phyloP scores from a whole-genome alignment of 169 alveolate species.

The Theileria annulata region DNA sequence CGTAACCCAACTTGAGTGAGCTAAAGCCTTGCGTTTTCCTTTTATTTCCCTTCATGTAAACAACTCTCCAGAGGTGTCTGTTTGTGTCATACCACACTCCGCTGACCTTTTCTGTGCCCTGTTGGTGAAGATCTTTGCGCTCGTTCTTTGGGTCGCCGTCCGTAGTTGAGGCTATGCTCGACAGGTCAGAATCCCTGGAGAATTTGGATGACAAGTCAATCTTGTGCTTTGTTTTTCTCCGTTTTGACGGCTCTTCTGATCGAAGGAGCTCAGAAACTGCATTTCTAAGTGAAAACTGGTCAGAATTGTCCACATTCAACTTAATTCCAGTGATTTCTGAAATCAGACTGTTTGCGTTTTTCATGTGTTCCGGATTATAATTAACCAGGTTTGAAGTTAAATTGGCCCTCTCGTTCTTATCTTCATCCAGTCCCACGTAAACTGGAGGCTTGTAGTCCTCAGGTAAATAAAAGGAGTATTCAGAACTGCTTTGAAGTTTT shows the following conservation, averaged over 20 bases:
- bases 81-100: slow-evolving; percentile 72
- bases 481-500: neutral
- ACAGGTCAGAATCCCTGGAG: neutral
- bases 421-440: neutral
- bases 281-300: neutral
- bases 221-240: slow-evolving; percentile 8
- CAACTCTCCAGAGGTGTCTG: slow-evolving; percentile 70
- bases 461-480: neutral
- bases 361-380: neutral
- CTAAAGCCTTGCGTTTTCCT: slow-evolving; percentile 69
- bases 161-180: neutral
- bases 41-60: slow-evolving; percentile 69
- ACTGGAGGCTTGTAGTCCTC: slow-evolving; percentile 12
- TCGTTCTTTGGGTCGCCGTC: neutral
- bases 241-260: slow-evolving; percentile 1
- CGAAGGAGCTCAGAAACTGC: neutral
- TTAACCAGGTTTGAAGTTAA: neutral
- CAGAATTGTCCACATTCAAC: neutral
- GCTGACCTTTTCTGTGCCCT: slow-evolving; percentile 57
- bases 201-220: neutral
- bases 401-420: neutral
- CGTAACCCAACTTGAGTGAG: slow-evolving; percentile 67
- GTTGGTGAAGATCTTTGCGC: neutral
- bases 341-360: slow-evolving; percentile 13
- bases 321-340: slow-evolving; percentile 40